Percentiles rank a stretch among this genome's conserved stretches.
These are phyloP conservation scores for Pichia sp. DNA, from an alignment of 1,139 yeast genomes.

Conservation along the genomic window DNA sequence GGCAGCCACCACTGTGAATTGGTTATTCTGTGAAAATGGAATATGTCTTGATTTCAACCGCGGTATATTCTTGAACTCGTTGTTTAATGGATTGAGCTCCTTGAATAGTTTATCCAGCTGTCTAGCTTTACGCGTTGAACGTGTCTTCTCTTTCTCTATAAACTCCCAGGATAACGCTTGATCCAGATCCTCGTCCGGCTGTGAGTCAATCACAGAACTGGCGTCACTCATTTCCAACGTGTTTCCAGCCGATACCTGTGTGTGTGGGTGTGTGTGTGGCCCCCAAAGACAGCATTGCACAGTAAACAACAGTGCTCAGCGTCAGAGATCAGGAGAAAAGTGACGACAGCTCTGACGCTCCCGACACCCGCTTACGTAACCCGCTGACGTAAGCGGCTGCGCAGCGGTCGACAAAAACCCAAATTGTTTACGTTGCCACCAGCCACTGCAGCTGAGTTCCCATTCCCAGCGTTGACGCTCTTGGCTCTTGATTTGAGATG, in stretches of 20 bases:
- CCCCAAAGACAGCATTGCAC: not conserved
- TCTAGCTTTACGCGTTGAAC: slow-evolving; percentile 16
- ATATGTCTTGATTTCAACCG: slow-evolving; percentile 22
- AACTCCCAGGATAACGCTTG: slow-evolving; percentile 21
- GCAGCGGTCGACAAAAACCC: too few species aligned
- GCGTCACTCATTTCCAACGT: slow-evolving; percentile 3
- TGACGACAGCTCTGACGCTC: too few species aligned
- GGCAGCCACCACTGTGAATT: slow-evolving; percentile 33
- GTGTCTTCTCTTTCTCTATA: slow-evolving; percentile 12
- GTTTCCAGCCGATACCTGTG: too few species aligned
- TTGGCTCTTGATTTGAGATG: too few species aligned
- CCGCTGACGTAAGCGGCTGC: not conserved
- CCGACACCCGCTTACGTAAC: not conserved
- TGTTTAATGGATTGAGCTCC: slow-evolving; percentile 21
- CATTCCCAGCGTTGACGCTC: too few species aligned
- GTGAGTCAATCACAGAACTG: slow-evolving; percentile 16
- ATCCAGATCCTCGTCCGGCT: slow-evolving; percentile 14
- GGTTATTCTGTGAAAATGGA: slow-evolving; percentile 32
- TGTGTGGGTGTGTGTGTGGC: not conserved
- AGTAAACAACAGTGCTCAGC: too few species aligned
- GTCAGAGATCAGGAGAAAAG: too few species aligned
- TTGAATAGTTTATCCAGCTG: slow-evolving; percentile 13
- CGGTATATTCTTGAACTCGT: slow-evolving; percentile 20
- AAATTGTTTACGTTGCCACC: too few species aligned
- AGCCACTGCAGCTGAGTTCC: too few species aligned